Conservation (phyloP, 768 basidiomycete genomes). For the Dioszegia hungarica region DNA sequence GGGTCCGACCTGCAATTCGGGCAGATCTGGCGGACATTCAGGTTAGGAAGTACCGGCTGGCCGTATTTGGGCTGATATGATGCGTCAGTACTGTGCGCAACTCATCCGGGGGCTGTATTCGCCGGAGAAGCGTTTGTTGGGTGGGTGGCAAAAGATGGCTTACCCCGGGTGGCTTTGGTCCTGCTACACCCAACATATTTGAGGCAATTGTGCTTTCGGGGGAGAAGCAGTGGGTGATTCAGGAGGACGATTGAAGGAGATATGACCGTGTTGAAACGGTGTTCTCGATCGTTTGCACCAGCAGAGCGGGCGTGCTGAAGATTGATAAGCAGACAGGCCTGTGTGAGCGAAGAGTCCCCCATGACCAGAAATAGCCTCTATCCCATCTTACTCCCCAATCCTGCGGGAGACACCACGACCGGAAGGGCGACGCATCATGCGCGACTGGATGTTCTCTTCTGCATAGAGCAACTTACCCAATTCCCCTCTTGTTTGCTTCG, state of each 20-base stretch:
- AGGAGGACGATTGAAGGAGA: neutral
- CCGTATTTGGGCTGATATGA: conserved; percentile 36
- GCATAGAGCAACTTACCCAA: neutral
- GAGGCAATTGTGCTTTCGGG: neutral
- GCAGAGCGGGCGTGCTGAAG: neutral
- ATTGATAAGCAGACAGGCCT: neutral
- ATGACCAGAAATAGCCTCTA: no score
- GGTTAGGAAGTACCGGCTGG: conserved; percentile 41
- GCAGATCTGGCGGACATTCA: conserved; percentile 59
- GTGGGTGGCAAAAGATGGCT: conserved; percentile 6
- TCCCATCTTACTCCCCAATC: no score
- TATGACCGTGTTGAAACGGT: neutral
- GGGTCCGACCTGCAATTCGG: conserved; percentile 92
- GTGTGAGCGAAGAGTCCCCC: no score
- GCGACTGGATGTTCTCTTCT: neutral
- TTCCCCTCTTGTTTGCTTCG: neutral
- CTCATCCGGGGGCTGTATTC: neutral
- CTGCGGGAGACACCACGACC: no score
- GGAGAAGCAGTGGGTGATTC: neutral
- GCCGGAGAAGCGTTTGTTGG: neutral
- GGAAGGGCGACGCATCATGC: no score
- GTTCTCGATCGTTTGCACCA: neutral
- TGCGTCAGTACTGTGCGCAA: neutral
- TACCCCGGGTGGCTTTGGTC: conserved; percentile 30
- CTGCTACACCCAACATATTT: conserved; percentile 16